Percentiles rank a stretch among this genome's conserved stretches.
Evolutionary conservation across 2,329 filamentous ascomycete species (phyloP).

Genomic region (Verticillium nubilum): DNA sequence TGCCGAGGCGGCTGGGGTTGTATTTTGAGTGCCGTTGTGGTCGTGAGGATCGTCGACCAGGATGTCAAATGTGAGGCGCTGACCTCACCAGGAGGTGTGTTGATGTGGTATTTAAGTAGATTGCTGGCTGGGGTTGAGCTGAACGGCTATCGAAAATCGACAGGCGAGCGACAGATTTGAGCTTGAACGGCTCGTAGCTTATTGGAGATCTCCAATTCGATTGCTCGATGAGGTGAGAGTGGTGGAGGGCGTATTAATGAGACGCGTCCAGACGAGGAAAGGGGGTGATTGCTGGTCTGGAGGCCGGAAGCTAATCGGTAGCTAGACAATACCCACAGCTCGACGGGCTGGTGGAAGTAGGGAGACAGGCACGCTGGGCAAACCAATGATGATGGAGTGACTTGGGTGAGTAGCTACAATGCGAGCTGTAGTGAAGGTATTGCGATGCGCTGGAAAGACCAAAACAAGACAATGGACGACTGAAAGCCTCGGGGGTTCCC

Average conservation of each 20-base stretch:
- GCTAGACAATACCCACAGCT: neutral
- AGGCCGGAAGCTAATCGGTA: neutral
- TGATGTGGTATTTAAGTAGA: neutral
- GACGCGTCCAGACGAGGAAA: neutral
- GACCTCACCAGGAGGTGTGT: neutral
- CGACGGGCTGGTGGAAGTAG: neutral
- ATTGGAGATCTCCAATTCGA: neutral
- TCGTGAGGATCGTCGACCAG: neutral
- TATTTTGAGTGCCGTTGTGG: neutral
- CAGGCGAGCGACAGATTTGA: neutral
- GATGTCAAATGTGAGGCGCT: neutral
- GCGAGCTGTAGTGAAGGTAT: neutral
- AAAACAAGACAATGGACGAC: neutral
- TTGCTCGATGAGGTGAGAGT: neutral
- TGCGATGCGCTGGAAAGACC: neutral
- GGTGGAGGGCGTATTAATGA: neutral
- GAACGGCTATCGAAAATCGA: neutral
- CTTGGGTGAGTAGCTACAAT: neutral
- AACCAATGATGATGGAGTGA: neutral
- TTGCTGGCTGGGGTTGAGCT: neutral
- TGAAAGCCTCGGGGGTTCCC: neutral
- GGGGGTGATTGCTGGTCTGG: neutral
- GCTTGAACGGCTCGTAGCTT: neutral
- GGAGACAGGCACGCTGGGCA: neutral
- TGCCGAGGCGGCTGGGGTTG: neutral